Percentiles rank a stretch among this genome's conserved stretches.
These are phyloP conservation scores for Alloteropsis semialata DNA, from an alignment of 176 grass and related monocot genomes.

Conservation along the genomic window DNA sequence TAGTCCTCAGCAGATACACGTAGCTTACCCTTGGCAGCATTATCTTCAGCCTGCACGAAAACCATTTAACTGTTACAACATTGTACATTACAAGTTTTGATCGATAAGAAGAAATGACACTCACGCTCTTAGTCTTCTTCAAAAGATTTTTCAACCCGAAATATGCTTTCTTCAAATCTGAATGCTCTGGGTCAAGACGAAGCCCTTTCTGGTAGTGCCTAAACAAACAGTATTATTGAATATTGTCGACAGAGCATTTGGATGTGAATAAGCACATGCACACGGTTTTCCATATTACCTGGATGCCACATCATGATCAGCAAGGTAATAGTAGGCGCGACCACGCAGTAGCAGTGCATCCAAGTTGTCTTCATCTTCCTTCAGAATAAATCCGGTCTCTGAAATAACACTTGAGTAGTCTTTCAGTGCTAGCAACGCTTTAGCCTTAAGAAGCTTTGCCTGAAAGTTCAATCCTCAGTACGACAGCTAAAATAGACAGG, in stretches of 20 bases:
- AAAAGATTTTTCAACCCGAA: slow-evolving; percentile 96
- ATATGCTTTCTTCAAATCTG: slow-evolving; percentile 94
- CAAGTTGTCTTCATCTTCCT: slow-evolving; percentile 98
- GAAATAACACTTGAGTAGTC: slow-evolving; percentile 90
- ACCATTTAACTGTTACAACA: background rate
- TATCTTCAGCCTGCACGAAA: slow-evolving; percentile 79
- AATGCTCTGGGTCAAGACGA: slow-evolving; percentile 89
- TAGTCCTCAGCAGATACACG: slow-evolving; percentile 84
- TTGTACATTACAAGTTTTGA: background rate
- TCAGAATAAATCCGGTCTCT: slow-evolving; percentile 87
- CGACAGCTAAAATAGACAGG: background rate
- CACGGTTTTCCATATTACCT: slow-evolving; percentile 47
- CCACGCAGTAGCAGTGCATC: slow-evolving; percentile 84
- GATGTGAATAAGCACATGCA: background rate
- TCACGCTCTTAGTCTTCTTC: slow-evolving; percentile 92
- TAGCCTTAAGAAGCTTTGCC: slow-evolving; percentile 95
- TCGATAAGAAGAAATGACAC: slow-evolving; percentile 15
- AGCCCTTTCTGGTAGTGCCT: slow-evolving; percentile 96
- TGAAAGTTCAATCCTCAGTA: slow-evolving; percentile 39
- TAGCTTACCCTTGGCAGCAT: slow-evolving; percentile 84
- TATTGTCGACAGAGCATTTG: background rate
- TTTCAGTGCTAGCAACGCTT: slow-evolving; percentile 67
- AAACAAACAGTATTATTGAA: slow-evolving; percentile 21
- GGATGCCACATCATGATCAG: slow-evolving; percentile 91
- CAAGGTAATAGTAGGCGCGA: slow-evolving; percentile 94